phyloP scores from a whole-genome alignment of 306 rosid genomes.

The Hippophae tibetana region DNA sequence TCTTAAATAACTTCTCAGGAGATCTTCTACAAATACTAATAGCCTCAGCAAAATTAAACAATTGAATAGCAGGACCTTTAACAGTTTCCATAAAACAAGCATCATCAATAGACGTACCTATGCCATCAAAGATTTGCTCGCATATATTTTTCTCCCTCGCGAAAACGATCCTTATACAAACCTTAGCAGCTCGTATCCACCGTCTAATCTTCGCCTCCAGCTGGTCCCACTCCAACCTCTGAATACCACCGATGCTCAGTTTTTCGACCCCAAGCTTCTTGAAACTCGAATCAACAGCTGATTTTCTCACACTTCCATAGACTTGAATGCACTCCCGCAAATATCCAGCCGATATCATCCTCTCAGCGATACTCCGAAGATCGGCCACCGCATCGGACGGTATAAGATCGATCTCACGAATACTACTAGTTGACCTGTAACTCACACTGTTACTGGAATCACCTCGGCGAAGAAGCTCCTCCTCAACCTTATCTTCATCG shows the following conservation, averaged over 20 bases:
- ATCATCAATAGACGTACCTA: slow-evolving; percentile 74
- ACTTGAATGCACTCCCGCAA: slow-evolving; percentile 88
- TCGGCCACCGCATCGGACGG: slow-evolving; percentile 62
- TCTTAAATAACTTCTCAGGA: slow-evolving; percentile 89
- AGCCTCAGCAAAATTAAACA: slow-evolving; percentile 86
- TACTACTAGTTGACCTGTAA: slow-evolving; percentile 66
- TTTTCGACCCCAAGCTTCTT: slow-evolving; percentile 66
- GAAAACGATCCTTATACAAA: slow-evolving; percentile 63
- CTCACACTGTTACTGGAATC: slow-evolving; percentile 25
- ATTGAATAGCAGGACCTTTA: slow-evolving; percentile 85
- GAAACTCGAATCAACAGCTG: slow-evolving; percentile 69
- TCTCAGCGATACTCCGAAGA: slow-evolving; percentile 74
- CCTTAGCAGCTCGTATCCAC: slow-evolving; percentile 84
- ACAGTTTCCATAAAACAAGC: slow-evolving; percentile 94
- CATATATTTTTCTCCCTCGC: slow-evolving; percentile 88
- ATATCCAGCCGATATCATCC: slow-evolving; percentile 84
- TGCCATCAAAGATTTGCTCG: slow-evolving; percentile 71
- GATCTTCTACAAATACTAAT: slow-evolving; percentile 85
- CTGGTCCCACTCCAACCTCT: slow-evolving; percentile 82
- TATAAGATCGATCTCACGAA: slow-evolving; percentile 93
- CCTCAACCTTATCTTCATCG: slow-evolving; percentile 10
- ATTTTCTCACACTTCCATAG: slow-evolving; percentile 78
- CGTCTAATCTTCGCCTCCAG: slow-evolving; percentile 82
- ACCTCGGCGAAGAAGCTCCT: slow-evolving; percentile 34
- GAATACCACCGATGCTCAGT: slow-evolving; percentile 87